A percentile compares a stretch with the other conserved stretches of the same genome.
Evolutionary conservation across 148 eudicot species (phyloP).

Genomic region (Nepenthes gracilis): DNA sequence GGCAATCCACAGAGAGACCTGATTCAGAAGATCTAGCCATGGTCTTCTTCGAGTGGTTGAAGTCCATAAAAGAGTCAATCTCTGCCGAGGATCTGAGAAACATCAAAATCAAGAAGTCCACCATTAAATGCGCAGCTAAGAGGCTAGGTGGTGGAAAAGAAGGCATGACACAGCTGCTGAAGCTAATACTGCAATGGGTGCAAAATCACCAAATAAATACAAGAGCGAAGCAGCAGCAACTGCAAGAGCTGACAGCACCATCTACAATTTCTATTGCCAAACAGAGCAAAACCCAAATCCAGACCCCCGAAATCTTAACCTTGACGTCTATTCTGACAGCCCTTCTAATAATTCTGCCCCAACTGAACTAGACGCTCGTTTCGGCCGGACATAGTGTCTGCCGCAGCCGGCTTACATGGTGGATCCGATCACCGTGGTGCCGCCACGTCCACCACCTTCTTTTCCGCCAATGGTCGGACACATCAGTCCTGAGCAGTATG

Average conservation of each 20-base stretch:
- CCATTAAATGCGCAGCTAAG: conserved; percentile 69
- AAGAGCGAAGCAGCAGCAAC: not conserved
- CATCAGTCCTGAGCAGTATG: conserved; percentile 4
- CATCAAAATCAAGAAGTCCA: conserved; percentile 68
- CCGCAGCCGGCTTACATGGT: not conserved
- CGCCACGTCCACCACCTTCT: conserved; percentile 7
- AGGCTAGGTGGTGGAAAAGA: conserved; percentile 59
- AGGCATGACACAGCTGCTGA: conserved; percentile 66
- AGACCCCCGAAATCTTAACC: conserved; percentile 16
- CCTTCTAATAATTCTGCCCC: conserved; percentile 2
- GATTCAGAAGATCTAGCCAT: conserved; percentile 37
- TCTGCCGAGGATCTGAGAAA: conserved; percentile 80
- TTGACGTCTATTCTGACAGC: not conserved
- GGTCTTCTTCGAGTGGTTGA: conserved; percentile 94
- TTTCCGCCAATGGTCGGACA: conserved; percentile 13
- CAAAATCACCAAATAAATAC: conserved; percentile 36
- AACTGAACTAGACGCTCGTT: conserved; percentile 12
- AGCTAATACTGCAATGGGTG: conserved; percentile 83
- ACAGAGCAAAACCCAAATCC: too few relatives aligned
- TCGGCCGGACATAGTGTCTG: conserved; percentile 11
- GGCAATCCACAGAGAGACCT: too few relatives aligned
- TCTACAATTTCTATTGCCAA: too few relatives aligned
- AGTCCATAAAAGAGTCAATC: conserved; percentile 64
- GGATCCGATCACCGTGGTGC: conserved; percentile 1
- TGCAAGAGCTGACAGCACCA: too few relatives aligned